Evolutionary conservation across 441 rosid species (phyloP).

Genomic region (Erodium texanum): DNA sequence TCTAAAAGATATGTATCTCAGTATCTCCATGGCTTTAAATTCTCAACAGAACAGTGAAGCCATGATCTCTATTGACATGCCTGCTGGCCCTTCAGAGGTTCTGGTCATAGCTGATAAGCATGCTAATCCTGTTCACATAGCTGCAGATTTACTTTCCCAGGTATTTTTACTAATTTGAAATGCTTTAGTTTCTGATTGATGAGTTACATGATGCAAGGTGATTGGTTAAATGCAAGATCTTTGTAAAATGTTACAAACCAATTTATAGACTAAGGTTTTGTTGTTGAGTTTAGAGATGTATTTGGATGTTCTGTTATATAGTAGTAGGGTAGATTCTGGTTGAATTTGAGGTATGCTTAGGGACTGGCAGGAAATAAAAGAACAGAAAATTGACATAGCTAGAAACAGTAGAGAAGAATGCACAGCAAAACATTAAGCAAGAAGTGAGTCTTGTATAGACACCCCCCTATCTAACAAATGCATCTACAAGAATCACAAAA

Average conservation of each 20-base stretch:
- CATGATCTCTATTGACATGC: constrained; percentile 97
- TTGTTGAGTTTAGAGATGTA: not conserved
- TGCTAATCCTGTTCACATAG: constrained; percentile 78
- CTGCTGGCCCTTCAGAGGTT: constrained; percentile 95
- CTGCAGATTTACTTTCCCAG: constrained; percentile 90
- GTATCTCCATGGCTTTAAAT: not conserved
- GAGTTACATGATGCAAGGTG: not conserved
- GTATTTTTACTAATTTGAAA: constrained; percentile 26
- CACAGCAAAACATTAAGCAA: not conserved
- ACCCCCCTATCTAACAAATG: not conserved
- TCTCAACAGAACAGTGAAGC: constrained; percentile 82
- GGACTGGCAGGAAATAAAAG: not conserved
- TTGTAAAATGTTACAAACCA: not conserved
- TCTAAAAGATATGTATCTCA: not conserved
- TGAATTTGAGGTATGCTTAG: not conserved
- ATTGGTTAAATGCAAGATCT: not conserved
- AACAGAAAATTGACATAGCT: not conserved
- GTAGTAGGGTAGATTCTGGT: not conserved
- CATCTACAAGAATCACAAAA: not conserved
- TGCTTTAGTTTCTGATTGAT: constrained; percentile 6
- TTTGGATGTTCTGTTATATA: not conserved
- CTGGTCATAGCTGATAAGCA: constrained; percentile 71
- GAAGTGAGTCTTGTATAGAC: not conserved
- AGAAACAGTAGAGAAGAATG: not conserved
- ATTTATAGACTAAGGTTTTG: not conserved